phyloP scores from a whole-genome alignment of 306 rosid species.

The Castanospermum australe region DNA sequence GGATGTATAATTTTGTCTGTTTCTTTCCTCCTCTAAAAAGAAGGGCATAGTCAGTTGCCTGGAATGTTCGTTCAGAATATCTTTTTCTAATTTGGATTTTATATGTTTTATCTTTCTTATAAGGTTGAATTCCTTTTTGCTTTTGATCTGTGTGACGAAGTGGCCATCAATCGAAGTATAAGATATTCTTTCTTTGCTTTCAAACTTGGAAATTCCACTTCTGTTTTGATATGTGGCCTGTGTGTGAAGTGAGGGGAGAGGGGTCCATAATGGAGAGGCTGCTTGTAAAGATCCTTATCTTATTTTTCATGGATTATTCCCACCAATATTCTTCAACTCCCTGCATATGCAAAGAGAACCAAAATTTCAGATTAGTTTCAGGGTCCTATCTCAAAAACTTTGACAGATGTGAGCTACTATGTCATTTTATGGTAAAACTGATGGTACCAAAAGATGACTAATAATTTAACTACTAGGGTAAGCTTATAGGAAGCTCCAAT shows the following conservation, averaged over 20 bases:
- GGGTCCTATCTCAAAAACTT: not conserved
- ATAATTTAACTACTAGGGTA: no score
- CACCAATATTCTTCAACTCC: slow-evolving; percentile 5
- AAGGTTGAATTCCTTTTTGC: not conserved
- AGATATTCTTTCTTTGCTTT: slow-evolving; percentile 7
- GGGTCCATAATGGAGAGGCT: not conserved
- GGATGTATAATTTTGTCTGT: not conserved
- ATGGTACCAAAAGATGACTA: no score
- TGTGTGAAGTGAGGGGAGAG: not conserved
- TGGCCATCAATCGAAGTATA: not conserved
- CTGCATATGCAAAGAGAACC: not conserved
- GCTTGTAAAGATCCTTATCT: not conserved
- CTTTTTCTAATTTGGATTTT: not conserved
- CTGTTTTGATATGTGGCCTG: not conserved
- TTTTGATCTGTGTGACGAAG: not conserved
- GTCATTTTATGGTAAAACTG: not conserved
- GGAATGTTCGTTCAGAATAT: not conserved
- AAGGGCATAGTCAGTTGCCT: not conserved
- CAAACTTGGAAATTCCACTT: slow-evolving; percentile 6
- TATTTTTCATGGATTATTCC: slow-evolving; percentile 13
- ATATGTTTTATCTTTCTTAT: not conserved
- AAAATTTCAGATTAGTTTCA: not conserved
- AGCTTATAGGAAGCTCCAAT: no score
- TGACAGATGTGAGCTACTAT: not conserved
- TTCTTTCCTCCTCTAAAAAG: not conserved